These are phyloP conservation scores for Ballota nigra DNA, from an alignment of 257 asterid genomes.

Conservation along the genomic window DNA sequence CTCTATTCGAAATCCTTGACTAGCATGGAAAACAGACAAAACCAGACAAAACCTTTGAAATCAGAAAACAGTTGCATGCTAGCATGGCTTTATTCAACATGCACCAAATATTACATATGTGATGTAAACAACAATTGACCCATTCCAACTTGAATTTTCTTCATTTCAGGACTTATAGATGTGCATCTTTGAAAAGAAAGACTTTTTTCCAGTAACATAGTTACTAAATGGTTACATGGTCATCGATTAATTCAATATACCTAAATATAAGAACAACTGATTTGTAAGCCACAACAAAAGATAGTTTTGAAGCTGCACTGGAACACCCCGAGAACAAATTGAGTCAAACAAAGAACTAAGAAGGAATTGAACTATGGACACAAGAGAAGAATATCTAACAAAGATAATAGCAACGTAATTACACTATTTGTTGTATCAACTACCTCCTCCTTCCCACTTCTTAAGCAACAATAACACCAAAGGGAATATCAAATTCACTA, in stretches of 20 bases:
- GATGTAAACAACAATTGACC: neutral
- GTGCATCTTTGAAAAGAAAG: neutral
- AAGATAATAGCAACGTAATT: neutral
- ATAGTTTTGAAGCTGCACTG: conserved; percentile 4
- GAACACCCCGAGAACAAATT: neutral
- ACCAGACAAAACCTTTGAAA: too few relatives aligned
- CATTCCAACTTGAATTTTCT: neutral
- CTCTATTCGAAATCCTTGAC: too few relatives aligned
- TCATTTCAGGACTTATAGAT: neutral
- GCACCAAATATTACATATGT: neutral
- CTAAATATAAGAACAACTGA: neutral
- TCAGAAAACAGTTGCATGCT: too few relatives aligned
- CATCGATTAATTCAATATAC: neutral
- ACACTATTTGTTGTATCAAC: neutral
- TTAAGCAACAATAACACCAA: conserved; percentile 5
- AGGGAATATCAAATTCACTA: neutral
- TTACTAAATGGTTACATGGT: neutral
- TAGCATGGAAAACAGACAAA: too few relatives aligned
- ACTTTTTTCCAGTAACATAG: neutral
- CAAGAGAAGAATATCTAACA: conserved; percentile 3
- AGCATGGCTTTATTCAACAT: too few relatives aligned
- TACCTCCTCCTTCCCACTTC: neutral
- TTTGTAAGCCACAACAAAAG: neutral
- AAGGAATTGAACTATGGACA: neutral
- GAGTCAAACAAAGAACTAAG: neutral